phyloP scores from a whole-genome alignment of 805 yeast species.

The Candida khao-thaluensis region DNA sequence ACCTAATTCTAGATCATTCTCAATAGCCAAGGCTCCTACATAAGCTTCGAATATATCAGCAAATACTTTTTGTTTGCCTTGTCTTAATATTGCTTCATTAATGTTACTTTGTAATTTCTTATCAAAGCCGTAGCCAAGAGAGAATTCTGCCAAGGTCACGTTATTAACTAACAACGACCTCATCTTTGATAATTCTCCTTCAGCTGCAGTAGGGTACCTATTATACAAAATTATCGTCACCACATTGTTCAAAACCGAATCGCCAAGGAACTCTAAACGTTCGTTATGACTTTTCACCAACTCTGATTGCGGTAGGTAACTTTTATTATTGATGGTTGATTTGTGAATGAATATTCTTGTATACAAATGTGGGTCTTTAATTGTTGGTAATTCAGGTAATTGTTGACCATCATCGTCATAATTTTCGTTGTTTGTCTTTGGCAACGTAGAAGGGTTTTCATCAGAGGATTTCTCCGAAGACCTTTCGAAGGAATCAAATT shows the following conservation, averaged over 20 bases:
- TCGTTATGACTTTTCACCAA: slow-evolving; percentile 71
- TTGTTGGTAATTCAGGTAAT: slow-evolving; percentile 66
- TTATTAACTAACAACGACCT: slow-evolving; percentile 75
- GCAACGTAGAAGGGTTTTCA: slow-evolving; percentile 1
- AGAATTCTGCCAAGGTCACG: slow-evolving; percentile 66
- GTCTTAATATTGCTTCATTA: slow-evolving; percentile 42
- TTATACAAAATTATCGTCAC: slow-evolving; percentile 67
- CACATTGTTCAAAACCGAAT: slow-evolving; percentile 73
- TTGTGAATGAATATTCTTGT: slow-evolving; percentile 80
- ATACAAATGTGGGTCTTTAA: slow-evolving; percentile 55
- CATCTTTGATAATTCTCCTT: slow-evolving; percentile 75
- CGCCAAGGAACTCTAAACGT: slow-evolving; percentile 88
- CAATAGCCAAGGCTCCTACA: slow-evolving; percentile 77
- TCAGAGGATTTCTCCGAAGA: neutral
- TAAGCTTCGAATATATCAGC: slow-evolving; percentile 96
- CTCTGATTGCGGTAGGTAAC: slow-evolving; percentile 56
- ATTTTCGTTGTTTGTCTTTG: neutral
- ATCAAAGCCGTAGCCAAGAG: slow-evolving; percentile 66
- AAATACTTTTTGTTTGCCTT: slow-evolving; percentile 64
- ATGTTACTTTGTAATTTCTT: slow-evolving; percentile 51
- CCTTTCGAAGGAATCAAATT: neutral
- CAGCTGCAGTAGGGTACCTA: slow-evolving; percentile 66
- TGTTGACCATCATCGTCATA: slow-evolving; percentile 5
- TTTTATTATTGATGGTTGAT: slow-evolving; percentile 61
- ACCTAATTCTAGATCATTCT: slow-evolving; percentile 47